Conservation (phyloP, 495 filamentous ascomycete species). For the Aspergillus leporis region DNA sequence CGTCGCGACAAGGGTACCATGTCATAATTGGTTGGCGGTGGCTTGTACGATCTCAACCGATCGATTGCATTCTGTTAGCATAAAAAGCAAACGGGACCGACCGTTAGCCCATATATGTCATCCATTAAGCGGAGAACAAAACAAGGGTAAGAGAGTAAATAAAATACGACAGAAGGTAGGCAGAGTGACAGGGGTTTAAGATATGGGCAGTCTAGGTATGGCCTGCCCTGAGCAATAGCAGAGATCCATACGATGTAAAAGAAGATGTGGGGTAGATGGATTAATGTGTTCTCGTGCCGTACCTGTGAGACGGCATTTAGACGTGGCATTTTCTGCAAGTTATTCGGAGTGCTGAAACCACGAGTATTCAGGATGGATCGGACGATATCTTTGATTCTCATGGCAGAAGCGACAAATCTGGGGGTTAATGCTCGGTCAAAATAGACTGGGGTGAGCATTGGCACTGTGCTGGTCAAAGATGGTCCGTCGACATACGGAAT, state of each 20-base stretch:
- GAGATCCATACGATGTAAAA: not conserved
- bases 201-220: not conserved
- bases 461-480: not conserved
- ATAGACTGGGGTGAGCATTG: not conserved
- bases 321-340: conserved; percentile 30
- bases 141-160: not conserved
- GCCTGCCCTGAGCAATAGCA: not conserved
- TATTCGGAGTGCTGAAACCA: conserved; percentile 9
- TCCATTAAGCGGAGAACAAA: not conserved
- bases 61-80: conserved; percentile 67
- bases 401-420: not conserved
- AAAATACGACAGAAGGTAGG: not conserved
- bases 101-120: not conserved
- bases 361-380: not conserved
- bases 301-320: conserved; percentile 38
- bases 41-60: conserved; percentile 67
- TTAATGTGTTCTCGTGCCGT: conserved; percentile 6
- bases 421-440: not conserved
- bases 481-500: not conserved
- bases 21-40: conserved; percentile 60
- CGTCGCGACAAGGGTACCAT: conserved; percentile 69
- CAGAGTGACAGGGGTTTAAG: not conserved
- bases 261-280: not conserved
- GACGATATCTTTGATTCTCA: not conserved
- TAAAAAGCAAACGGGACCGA: conserved; percentile 3